phyloP scores from a whole-genome alignment of 2,329 filamentous ascomycete species.

The Stachybotrys chartarum region DNA sequence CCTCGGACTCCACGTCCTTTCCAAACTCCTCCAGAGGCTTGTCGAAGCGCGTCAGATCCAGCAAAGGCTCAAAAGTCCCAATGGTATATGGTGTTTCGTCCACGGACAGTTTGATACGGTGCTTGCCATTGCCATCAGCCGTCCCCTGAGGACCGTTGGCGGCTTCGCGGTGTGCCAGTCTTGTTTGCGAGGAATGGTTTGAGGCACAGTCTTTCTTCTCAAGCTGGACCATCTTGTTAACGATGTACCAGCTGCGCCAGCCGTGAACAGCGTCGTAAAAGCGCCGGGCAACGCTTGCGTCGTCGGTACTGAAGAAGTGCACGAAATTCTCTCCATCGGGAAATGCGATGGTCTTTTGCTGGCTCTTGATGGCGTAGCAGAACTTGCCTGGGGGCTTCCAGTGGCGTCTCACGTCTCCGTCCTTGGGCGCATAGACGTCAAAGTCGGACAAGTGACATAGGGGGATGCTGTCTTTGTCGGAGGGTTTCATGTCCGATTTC shows the following conservation, averaged over 20 bases:
- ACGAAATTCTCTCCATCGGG: slow-evolving; percentile 78
- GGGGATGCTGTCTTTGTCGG: slow-evolving; percentile 59
- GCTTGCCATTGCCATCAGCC: slow-evolving; percentile 10
- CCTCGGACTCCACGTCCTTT: slow-evolving; percentile 30
- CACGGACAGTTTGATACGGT: slow-evolving; percentile 25
- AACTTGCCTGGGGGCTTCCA: slow-evolving; percentile 78
- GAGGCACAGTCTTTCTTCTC: slow-evolving; percentile 26
- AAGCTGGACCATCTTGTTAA: slow-evolving; percentile 55
- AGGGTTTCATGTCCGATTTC: slow-evolving; percentile 50
- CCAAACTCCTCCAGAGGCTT: slow-evolving; percentile 43
- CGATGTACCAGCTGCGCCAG: slow-evolving; percentile 91
- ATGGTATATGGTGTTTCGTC: slow-evolving; percentile 54
- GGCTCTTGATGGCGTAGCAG: slow-evolving; percentile 86
- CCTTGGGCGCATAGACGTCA: slow-evolving; percentile 77
- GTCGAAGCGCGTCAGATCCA: slow-evolving; percentile 55
- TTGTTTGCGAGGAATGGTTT: not conserved
- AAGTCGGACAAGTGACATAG: slow-evolving; percentile 87
- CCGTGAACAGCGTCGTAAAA: slow-evolving; percentile 67
- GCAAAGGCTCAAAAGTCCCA: slow-evolving; percentile 59
- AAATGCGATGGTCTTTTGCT: slow-evolving; percentile 82
- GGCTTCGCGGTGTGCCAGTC: not conserved
- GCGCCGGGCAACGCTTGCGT: slow-evolving; percentile 54
- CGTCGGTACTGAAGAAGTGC: slow-evolving; percentile 83
- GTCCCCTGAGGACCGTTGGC: slow-evolving; percentile 34
- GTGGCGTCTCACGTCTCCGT: slow-evolving; percentile 58